phyloP scores from a whole-genome alignment of 495 filamentous ascomycete genomes.

The Xylaria scruposa region DNA sequence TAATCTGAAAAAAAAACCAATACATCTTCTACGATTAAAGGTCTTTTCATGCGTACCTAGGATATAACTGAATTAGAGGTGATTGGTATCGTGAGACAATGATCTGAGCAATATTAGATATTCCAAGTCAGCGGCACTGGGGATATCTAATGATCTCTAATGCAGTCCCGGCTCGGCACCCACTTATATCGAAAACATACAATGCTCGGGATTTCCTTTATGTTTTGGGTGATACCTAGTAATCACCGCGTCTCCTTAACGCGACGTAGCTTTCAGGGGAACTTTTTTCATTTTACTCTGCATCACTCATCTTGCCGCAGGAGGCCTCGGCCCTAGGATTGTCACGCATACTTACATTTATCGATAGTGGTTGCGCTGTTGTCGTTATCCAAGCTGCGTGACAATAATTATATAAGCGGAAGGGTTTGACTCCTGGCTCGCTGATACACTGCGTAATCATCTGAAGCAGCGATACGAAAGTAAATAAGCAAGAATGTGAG shows the following conservation, averaged over 20 bases:
- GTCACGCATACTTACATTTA: no score
- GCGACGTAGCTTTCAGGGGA: no score
- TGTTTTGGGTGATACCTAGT: not conserved
- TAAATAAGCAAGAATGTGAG: no score
- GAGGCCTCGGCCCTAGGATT: no score
- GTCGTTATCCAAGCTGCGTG: no score
- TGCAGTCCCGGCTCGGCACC: not conserved
- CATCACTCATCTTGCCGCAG: no score
- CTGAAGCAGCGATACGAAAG: no score
- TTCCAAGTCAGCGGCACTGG: not conserved
- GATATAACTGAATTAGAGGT: not conserved
- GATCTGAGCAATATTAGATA: not conserved
- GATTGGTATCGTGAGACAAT: not conserved
- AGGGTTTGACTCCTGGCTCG: no score
- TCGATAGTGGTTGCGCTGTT: no score
- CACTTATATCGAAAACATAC: not conserved
- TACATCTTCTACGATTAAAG: not conserved
- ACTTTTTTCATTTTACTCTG: no score
- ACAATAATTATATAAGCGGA: no score
- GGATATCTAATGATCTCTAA: not conserved
- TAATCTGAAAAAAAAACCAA: constrained; percentile 7
- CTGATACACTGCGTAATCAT: no score
- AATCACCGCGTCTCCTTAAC: not conserved
- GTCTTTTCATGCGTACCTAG: not conserved
- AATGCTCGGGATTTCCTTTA: not conserved